phyloP scores from a whole-genome alignment of 1,139 yeast genomes.

The Lizanozyma gosingica region DNA sequence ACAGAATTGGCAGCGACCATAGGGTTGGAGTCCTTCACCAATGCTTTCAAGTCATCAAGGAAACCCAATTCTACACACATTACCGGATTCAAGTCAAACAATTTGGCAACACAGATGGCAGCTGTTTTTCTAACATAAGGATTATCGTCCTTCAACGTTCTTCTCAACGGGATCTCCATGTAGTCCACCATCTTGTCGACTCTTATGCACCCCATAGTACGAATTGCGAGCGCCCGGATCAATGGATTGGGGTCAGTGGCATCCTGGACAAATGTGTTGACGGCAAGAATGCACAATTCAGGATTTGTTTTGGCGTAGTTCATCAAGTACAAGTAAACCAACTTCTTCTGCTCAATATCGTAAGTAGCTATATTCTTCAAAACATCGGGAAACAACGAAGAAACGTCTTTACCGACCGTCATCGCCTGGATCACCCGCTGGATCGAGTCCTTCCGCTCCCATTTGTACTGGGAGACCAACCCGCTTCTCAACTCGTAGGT shows the following conservation, averaged over 20 bases:
- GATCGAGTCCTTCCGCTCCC: conserved; percentile 91
- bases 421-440: conserved; percentile 95
- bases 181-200: conserved; percentile 94
- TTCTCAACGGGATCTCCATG: conserved; percentile 79
- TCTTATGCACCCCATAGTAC: conserved; percentile 98
- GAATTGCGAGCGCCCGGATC: conserved; percentile 89
- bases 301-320: conserved; percentile 96
- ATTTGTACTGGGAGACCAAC: conserved; percentile 88
- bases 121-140: conserved; percentile 98
- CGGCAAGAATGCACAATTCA: conserved; percentile 90
- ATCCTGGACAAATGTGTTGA: conserved; percentile 93
- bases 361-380: conserved; percentile 94
- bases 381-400: conserved; percentile 90
- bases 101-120: conserved; percentile 92
- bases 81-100: conserved; percentile 77
- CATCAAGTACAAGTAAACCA: conserved; percentile 91
- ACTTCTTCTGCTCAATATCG: conserved; percentile 92
- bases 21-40: conserved; percentile 84
- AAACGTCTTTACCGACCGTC: conserved; percentile 98
- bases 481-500: conserved; percentile 85
- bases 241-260: conserved; percentile 96
- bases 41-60: conserved; percentile 53
- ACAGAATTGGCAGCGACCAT: conserved; percentile 96
- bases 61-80: conserved; percentile 86
- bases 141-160: conserved; percentile 83